Percentiles rank a stretch among this genome's conserved stretches.
These are phyloP conservation scores for Saprolegnia parasitica DNA, from an alignment of 352 stramenopile genomes.

Conservation along the genomic window DNA sequence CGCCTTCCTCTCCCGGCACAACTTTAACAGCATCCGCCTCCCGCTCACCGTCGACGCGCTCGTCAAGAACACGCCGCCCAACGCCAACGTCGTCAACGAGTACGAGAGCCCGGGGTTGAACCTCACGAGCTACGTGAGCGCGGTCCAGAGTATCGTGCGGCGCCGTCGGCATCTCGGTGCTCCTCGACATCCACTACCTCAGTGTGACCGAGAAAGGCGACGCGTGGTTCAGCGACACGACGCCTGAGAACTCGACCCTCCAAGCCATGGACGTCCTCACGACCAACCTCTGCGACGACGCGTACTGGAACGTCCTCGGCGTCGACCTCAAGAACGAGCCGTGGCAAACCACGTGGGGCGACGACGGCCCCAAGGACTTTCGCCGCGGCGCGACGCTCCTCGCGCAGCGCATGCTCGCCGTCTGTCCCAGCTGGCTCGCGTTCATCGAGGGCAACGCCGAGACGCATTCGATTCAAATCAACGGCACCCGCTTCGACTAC, in stretches of 20 bases:
- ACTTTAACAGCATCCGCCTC: constrained; percentile 63
- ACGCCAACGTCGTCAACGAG: constrained; percentile 50
- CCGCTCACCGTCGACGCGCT: constrained; percentile 50
- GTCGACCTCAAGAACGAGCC: constrained; percentile 69
- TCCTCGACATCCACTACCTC: constrained; percentile 66
- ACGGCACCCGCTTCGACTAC: constrained; percentile 38
- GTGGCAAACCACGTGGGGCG: constrained; percentile 50
- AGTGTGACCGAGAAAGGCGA: constrained; percentile 37
- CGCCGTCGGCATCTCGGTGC: constrained; percentile 52
- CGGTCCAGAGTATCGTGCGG: constrained; percentile 52
- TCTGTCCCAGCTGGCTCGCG: constrained; percentile 55
- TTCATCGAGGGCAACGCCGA: constrained; percentile 60
- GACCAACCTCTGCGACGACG: constrained; percentile 42
- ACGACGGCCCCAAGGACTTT: constrained; percentile 39
- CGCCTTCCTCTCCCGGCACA: constrained; percentile 55
- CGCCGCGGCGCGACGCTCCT: constrained; percentile 49
- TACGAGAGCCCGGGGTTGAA: constrained; percentile 60
- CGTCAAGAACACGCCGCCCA: constrained; percentile 38
- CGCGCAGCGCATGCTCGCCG: constrained; percentile 56
- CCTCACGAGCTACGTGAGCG: constrained; percentile 58
- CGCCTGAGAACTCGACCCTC: constrained; percentile 46
- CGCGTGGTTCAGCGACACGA: constrained; percentile 39
- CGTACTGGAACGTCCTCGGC: constrained; percentile 66
- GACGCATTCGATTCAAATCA: constrained; percentile 36
- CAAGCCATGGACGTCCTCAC: constrained; percentile 48